Base-by-base conservation (phyloP, 345 rosid species). In the Arabis alpina region DNA sequence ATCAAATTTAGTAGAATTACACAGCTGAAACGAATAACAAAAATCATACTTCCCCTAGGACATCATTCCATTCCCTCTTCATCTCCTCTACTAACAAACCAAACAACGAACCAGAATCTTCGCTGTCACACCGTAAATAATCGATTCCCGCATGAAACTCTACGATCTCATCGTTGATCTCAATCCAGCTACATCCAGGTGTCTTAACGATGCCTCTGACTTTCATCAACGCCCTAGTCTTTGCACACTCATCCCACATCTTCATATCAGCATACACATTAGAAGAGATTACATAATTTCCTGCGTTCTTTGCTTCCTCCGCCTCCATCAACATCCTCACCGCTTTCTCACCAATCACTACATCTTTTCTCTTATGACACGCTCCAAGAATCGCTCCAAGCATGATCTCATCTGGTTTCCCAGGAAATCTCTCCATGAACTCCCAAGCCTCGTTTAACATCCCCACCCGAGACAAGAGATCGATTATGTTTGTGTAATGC, bases 121-220 rank as follows among this genome's bases (percentile, higher is more conserved):
- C 37, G 10, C 44, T 32, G 4, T 74, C 80, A 61, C 70, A 16
- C 69, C 68, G 50, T 19, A 60, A 55, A 54, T 70, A 49, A 41
- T 39, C 75, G 54, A 80, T 86, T 52, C 98, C 91, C 8, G 96
- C 88, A 69, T 71, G 88, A 80, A 90, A 93, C 75, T 90, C 97
- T 56, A 73, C 79, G 25, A 79, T 65, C 74, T 72, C 80, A 69
- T 76, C 74, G 49, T 79, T 70, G 10, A 85, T 80, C 63, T 80
- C 94, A 5, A 91, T 77, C 98, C 97, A 93, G 76, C 96, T 93
- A 75, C 98, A 90, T 12, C 97, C 98, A 12, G 96, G 94, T 55
- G 90, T 85, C 80, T 93, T 93, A 25, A 49, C 19, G 25, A 90
- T 81, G 25, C 93, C 96, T 61, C 79, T 79, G 28, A 80, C 73